phyloP scores from a whole-genome alignment of 2,329 filamentous ascomycete genomes.

The Myriosclerotinia scirpicola region DNA sequence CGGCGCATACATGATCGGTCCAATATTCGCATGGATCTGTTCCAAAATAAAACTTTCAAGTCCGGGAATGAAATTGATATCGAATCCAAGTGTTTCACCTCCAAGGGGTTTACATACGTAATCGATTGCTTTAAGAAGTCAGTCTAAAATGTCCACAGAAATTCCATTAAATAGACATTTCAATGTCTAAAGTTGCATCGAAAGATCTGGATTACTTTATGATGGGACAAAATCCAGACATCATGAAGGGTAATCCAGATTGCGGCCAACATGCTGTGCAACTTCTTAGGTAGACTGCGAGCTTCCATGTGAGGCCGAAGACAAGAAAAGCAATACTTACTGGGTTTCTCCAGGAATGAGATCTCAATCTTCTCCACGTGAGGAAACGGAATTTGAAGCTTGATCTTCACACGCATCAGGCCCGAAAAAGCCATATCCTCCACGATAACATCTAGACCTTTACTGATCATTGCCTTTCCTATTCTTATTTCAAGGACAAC shows the following conservation, averaged over 20 bases:
- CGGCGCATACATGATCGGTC: constrained; percentile 96
- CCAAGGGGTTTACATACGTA: constrained; percentile 98
- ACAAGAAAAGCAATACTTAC: constrained; percentile 26
- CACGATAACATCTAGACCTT: constrained; percentile 94
- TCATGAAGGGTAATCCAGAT: constrained; percentile 1
- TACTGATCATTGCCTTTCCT: constrained; percentile 95
- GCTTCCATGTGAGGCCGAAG: not conserved
- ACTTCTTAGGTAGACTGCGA: not conserved
- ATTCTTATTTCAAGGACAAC: constrained; percentile 91
- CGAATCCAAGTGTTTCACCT: constrained; percentile 92
- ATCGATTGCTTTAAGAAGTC: constrained; percentile 62
- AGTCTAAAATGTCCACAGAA: constrained; percentile 15
- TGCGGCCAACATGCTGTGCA: not conserved
- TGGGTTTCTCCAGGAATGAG: constrained; percentile 83
- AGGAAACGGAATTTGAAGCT: constrained; percentile 92
- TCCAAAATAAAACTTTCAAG: constrained; percentile 92
- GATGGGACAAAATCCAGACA: not conserved
- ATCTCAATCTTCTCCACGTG: constrained; percentile 94
- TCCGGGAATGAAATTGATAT: constrained; percentile 98
- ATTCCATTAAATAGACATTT: not conserved
- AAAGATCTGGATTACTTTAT: not conserved
- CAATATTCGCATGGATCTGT: constrained; percentile 90
- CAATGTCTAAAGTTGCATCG: not conserved
- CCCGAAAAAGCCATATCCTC: constrained; percentile 97
- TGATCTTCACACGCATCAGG: constrained; percentile 95